Evolutionary conservation across 1,139 yeast genomes (phyloP), one percentile per base, ranked within the genome.

Genomic region (Ogataea hybrid): DNA sequence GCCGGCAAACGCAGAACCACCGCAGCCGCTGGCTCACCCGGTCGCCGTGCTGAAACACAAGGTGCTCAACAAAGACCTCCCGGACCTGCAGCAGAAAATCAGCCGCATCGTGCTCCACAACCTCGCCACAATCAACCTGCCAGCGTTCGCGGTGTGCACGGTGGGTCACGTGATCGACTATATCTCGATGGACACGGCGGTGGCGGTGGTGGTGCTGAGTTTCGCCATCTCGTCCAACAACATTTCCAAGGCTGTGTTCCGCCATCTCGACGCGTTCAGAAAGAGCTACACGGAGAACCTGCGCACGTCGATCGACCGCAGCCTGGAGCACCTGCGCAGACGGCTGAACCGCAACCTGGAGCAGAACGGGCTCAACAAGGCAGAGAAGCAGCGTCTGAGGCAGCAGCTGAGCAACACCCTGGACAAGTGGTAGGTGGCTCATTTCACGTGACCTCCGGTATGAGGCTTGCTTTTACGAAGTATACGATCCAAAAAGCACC

Each of bases 191-290:
- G 59, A 63, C 41, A 50, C 61, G 2, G 51, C 54, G 2, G 38
- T 53, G 37, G 63, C 66, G 1, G 27, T 62, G 5, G 46, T 59
- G 12, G 51, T 52, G 7, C 53, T 63, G 16, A 56, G 61, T 36
- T 33, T 56, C 25, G 62, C 58, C 2, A 22, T 61, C 2, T 46
- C 63, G 11, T 47, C 58, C 7, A 60, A 57, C 41, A 49, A 48
- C 21, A 51, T 62, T 22, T 57, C 59, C 30, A 55, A 52, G 36
- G 47, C 46, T 9, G 48, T 55, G 8, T 43, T 42, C 18, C 25
- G 40, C 18, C 42, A 42, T 2, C 44, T 61, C 21, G 29, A 39
- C 11, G 42, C 43, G 6, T 61, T 61, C 40, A 53, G 56, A 17
- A 45, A 35, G 12, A 50, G 59, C 58, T 63, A 61, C 43, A 28